Conservation (phyloP, 352 stramenopile species). For the Globisporangium cylindrosporum region DNA sequence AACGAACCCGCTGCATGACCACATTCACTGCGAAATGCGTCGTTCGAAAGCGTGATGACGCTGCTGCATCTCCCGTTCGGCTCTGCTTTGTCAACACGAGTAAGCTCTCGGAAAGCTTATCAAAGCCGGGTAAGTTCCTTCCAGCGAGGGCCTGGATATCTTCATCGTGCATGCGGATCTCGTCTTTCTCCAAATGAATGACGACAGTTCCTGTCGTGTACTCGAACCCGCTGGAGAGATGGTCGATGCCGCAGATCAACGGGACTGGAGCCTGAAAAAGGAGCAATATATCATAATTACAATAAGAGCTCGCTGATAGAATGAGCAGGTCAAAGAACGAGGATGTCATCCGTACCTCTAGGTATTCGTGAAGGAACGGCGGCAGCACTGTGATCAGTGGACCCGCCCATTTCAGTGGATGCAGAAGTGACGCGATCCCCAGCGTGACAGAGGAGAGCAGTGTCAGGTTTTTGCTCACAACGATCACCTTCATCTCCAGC, state of each 20-base stretch:
- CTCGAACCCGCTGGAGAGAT: slow-evolving; percentile 35
- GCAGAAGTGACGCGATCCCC: slow-evolving; percentile 37
- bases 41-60: not conserved
- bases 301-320: not conserved
- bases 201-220: slow-evolving; percentile 35
- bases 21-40: slow-evolving; percentile 35
- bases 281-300: not conserved
- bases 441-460: slow-evolving; percentile 42
- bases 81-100: slow-evolving; percentile 31
- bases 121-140: slow-evolving; percentile 27
- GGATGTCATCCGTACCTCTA: slow-evolving; percentile 31
- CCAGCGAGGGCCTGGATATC: slow-evolving; percentile 21
- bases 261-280: slow-evolving; percentile 39
- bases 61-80: not conserved
- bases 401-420: slow-evolving; percentile 47
- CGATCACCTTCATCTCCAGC: slow-evolving; percentile 51
- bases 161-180: slow-evolving; percentile 33
- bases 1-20: slow-evolving; percentile 42
- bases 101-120: slow-evolving; percentile 34
- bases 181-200: slow-evolving; percentile 30
- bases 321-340: not conserved
- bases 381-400: slow-evolving; percentile 51
- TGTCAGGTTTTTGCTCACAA: slow-evolving; percentile 43
- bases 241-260: slow-evolving; percentile 48
- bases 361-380: slow-evolving; percentile 47